Percentiles rank a stretch among this genome's conserved stretches.
phyloP scores from a whole-genome alignment of 805 yeast genomes.

The Myxozyma neglecta region DNA sequence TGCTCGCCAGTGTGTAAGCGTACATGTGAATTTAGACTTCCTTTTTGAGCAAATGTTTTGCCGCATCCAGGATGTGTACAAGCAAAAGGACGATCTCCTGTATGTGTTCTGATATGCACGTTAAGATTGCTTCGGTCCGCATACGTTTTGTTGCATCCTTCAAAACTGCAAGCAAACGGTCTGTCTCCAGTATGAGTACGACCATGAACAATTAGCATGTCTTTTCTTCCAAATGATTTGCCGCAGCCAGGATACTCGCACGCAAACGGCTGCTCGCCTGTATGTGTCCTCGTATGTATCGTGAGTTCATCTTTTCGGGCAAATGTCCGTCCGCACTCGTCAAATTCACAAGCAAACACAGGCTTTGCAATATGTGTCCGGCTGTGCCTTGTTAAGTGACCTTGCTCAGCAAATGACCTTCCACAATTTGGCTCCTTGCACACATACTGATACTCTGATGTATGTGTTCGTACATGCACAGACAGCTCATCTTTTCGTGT shows the following conservation, averaged over 20 bases:
- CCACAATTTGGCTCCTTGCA: constrained; percentile 64
- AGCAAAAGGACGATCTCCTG: constrained; percentile 39
- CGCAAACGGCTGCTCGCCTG: constrained; percentile 83
- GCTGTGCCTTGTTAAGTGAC: constrained; percentile 73
- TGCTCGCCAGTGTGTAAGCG: constrained; percentile 89
- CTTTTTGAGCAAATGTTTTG: constrained; percentile 37
- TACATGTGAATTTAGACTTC: constrained; percentile 80
- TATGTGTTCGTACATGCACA: constrained; percentile 54
- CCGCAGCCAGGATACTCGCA: constrained; percentile 63
- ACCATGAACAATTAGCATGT: constrained; percentile 77
- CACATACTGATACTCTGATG: constrained; percentile 37
- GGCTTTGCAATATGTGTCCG: constrained; percentile 54
- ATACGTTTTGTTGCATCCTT: constrained; percentile 52
- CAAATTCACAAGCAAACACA: constrained; percentile 56
- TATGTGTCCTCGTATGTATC: constrained; percentile 81
- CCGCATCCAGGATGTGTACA: constrained; percentile 30
- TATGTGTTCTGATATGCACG: constrained; percentile 81
- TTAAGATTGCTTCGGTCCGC: constrained; percentile 86
- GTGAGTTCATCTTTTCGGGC: constrained; percentile 58
- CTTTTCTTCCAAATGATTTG: constrained; percentile 76
- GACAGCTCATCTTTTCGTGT: constrained; percentile 73
- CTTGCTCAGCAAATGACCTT: constrained; percentile 59
- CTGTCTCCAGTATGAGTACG: constrained; percentile 89
- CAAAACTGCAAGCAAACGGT: constrained; percentile 60
- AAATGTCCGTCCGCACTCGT: constrained; percentile 50